Conservation (phyloP, 768 basidiomycete species). For the Suillus subalutaceus region DNA sequence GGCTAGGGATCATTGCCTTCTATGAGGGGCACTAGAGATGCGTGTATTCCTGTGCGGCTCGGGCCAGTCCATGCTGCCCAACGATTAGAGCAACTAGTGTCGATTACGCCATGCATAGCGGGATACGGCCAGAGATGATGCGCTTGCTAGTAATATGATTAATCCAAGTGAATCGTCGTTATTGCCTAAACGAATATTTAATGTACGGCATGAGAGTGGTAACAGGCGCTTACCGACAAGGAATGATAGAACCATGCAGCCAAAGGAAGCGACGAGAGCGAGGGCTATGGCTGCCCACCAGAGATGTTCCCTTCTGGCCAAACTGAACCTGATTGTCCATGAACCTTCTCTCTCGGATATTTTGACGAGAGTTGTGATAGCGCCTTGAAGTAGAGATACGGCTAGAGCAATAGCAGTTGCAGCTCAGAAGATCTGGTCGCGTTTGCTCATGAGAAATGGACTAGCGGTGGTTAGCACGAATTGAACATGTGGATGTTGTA, state of each 20-base stretch:
- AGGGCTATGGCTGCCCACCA: constrained; percentile 7
- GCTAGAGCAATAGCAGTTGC: constrained; percentile 4
- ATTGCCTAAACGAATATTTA: not conserved
- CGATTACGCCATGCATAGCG: constrained; percentile 9
- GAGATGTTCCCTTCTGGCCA: not conserved
- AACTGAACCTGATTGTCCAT: constrained; percentile 7
- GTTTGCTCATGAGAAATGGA: not conserved
- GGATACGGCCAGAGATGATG: constrained; percentile 5
- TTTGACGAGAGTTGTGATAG: not conserved
- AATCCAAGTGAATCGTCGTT: constrained; percentile 6
- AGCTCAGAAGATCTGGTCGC: not conserved
- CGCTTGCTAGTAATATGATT: not conserved
- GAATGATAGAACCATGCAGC: not conserved
- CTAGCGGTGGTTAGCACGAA: too few relatives aligned
- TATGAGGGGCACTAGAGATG: not conserved
- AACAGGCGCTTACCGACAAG: not conserved
- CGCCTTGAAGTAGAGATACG: constrained; percentile 4
- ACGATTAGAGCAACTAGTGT: constrained; percentile 6
- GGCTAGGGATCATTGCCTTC: not conserved
- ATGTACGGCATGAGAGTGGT: not conserved
- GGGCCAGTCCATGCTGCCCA: constrained; percentile 4
- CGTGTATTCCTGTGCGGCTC: constrained; percentile 3
- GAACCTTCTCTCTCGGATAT: constrained; percentile 5
- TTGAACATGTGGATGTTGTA: not conserved
- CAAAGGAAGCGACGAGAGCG: constrained; percentile 1